Evolutionary conservation across 2,329 filamentous ascomycete species (phyloP), one percentile per base, ranked within the genome.

Genomic region (Tricladium varicosporioides): DNA sequence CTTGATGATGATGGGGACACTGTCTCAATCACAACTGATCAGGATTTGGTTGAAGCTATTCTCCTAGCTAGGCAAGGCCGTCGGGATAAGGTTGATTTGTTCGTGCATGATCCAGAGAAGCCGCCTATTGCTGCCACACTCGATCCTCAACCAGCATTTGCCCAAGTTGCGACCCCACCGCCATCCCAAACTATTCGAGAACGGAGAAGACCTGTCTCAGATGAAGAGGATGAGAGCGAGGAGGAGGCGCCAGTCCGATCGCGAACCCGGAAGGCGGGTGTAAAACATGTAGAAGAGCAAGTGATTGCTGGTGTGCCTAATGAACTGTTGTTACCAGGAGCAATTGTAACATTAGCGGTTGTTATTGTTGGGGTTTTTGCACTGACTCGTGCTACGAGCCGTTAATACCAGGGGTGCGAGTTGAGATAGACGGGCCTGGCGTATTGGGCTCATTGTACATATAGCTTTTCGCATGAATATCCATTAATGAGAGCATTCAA

Each of bases 1-100:
- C 79, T 97, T 64, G 94, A 99, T 71, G 93, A 97, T 66, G 94
- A 99, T 71, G 93, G 94, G 56, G 94, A 99, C 71, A 92, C 91
- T 0, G 92, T 99, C 14, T 96, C 92, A 43, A 96, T 99, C 71
- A 99, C 94, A 10, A 96, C 93, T 0, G 92, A 97, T 69, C 88
- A 93, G 63, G 94, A 99, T 71, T 82, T 99, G 44, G 76, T 94
- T 1, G 94, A 99, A 74, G 92, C 94, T 1, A 91, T 99, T 64
- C 80, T 87, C 16, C 82, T 97, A 27, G 91, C 93, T 4, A 87
- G 91, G 59, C 86, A 89, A 57, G 81, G 83, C 47, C 85, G 80
- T 65, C 86, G 85, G 47, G 94, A 97, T 65, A 99, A 99, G 80
- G 94, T 99, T 16, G 94, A 99, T 68, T 81, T 99, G 14, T 97